These are phyloP conservation scores for Prinsepia uniflora DNA, from an alignment of 306 rosid species.

Conservation along the genomic window DNA sequence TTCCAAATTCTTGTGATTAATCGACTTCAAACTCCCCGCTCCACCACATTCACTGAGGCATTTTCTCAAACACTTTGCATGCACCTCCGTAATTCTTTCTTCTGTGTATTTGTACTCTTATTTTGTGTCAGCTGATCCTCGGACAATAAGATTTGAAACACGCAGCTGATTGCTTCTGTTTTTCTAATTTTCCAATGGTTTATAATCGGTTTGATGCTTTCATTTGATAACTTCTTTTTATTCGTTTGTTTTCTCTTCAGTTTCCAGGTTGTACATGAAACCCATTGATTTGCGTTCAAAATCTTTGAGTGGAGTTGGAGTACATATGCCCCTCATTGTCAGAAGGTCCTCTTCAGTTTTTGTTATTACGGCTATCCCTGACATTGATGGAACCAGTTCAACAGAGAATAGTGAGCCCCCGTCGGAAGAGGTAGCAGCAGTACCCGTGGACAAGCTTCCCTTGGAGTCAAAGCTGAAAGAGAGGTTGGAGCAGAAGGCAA, in stretches of 20 bases:
- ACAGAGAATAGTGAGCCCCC: constrained; percentile 24
- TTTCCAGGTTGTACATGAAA: constrained; percentile 40
- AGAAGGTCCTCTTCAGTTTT: constrained; percentile 6
- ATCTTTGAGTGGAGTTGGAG: constrained; percentile 32
- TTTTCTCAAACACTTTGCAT: constrained; percentile 9
- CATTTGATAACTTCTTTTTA: not conserved
- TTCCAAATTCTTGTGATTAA: too few relatives aligned
- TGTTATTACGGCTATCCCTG: constrained; percentile 39
- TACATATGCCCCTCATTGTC: constrained; percentile 30
- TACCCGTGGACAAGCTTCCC: constrained; percentile 64
- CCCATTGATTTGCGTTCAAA: constrained; percentile 30
- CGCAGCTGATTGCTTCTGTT: not conserved
- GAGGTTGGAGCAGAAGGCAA: constrained; percentile 59
- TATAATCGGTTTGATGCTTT: not conserved
- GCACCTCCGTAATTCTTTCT: not conserved
- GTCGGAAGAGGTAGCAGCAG: constrained; percentile 40
- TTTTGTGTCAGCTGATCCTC: not conserved
- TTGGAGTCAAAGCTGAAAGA: constrained; percentile 78
- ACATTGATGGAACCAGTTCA: constrained; percentile 26
- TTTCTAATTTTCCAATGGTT: not conserved
- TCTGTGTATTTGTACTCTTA: not conserved
- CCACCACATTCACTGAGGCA: not conserved
- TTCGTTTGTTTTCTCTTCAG: constrained; percentile 27
- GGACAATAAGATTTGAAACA: too few relatives aligned
- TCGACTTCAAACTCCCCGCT: not conserved